Evolutionary conservation across 768 basidiomycete genomes (phyloP), one percentile per base, ranked within the genome.

Genomic region (Crucibulum laeve): DNA sequence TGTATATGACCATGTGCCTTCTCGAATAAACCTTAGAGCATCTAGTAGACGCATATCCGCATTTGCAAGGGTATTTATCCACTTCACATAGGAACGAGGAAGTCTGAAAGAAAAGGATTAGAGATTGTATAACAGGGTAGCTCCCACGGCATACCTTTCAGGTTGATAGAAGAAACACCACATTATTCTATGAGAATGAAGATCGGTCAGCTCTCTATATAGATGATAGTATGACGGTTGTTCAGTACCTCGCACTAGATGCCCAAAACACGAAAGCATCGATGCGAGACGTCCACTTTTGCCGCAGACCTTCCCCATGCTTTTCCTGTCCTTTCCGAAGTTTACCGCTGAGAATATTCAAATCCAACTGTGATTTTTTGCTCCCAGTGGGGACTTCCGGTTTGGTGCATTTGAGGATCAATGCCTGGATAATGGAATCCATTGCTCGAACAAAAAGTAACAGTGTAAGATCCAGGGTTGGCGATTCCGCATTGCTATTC

Each of bases 131-230:
- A 17, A 22, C 23, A 6, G 24, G 14, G 26, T 37, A 37, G 17
- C 22, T 8, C 35, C 8, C 6, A 36, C 6, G 13, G 49, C 53
- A 38, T 55, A 87, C 85, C 83, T 77, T 49, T 77, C 67, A 3
- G 87, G 86, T 54, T 82, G 70, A 53, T 91, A 90, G 57, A 87
- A 82, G 61, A 86, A 91, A 53, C 87, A 89, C 88, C 88, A 90
- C 86, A 90, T 89, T 42, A 90, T 88, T 54, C 88, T 90, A 56
- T 33, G 17, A 21, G 43, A 33, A 19, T 19, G 14, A 43, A 10
- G 25, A 19, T 19, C 14, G n/a, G 17, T 28, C 25, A n/a, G 5
- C 1, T 2, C 13, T n/a, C 5, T 26, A 25, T 25, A n/a, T 21
- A 28, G 38, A 19, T 14, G n/a, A 39, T 44, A 37, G 8, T 26